Conservation (phyloP, 306 rosid species). For the Oemleria cerasiformis region DNA sequence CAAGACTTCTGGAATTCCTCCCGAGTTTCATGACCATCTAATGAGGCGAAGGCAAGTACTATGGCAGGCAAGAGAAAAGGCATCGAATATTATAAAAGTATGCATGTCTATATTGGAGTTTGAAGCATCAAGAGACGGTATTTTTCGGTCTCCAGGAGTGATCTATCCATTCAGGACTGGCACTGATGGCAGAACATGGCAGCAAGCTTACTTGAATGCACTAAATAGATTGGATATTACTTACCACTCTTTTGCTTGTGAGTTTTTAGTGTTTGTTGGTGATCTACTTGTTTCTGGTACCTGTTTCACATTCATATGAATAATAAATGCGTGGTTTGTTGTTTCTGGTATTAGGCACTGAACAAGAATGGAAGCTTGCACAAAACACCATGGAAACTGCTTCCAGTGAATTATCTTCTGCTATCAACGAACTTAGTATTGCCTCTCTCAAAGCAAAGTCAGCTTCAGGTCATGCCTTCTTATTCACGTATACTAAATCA, state of each 20-base stretch:
- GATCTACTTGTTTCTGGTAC: slow-evolving; percentile 17
- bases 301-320: slow-evolving; percentile 15
- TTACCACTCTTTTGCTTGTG: slow-evolving; percentile 76
- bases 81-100: slow-evolving; percentile 66
- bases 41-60: slow-evolving; percentile 65
- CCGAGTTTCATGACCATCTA: slow-evolving; percentile 82
- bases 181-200: slow-evolving; percentile 78
- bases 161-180: slow-evolving; percentile 50
- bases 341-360: slow-evolving; percentile 60
- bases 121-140: slow-evolving; percentile 90
- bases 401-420: slow-evolving; percentile 67
- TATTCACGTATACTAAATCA: background rate
- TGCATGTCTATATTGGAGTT: slow-evolving; percentile 76
- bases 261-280: slow-evolving; percentile 33
- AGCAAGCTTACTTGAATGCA: slow-evolving; percentile 72
- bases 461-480: slow-evolving; percentile 66
- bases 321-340: slow-evolving; percentile 28
- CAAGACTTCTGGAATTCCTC: slow-evolving; percentile 84
- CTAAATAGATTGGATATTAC: slow-evolving; percentile 72
- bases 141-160: slow-evolving; percentile 61
- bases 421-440: slow-evolving; percentile 65
- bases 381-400: slow-evolving; percentile 86
- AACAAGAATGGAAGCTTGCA: slow-evolving; percentile 95
- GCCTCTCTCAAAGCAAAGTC: slow-evolving; percentile 81
- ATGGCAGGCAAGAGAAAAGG: slow-evolving; percentile 80